Conservation (phyloP, 1,284 basidiomycete genomes). For the Malassezia yamatoensis region DNA sequence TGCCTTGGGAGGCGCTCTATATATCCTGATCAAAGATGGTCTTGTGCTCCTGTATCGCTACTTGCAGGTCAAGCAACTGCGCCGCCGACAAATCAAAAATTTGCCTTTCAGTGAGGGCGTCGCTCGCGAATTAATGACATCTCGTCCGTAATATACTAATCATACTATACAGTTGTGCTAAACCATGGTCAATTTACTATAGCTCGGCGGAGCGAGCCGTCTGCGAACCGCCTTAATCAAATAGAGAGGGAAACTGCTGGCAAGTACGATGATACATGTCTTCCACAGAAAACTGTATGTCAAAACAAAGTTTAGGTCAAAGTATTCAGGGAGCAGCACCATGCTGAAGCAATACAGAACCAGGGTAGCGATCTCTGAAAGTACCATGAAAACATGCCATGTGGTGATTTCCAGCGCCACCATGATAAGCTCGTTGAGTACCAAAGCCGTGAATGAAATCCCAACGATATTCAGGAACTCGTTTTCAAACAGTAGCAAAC, state of each 20-base stretch:
- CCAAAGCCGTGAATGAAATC: slow-evolving; percentile 91
- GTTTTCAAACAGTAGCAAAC: slow-evolving; percentile 86
- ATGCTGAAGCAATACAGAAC: slow-evolving; percentile 84
- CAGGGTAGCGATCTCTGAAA: slow-evolving; percentile 80
- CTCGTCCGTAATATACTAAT: neutral
- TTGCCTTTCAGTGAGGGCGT: slow-evolving; percentile 30
- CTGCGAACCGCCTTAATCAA: slow-evolving; percentile 77
- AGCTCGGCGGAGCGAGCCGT: slow-evolving; percentile 81
- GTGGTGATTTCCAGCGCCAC: slow-evolving; percentile 94
- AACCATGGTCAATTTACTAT: slow-evolving; percentile 60
- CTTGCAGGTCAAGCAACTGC: slow-evolving; percentile 24
- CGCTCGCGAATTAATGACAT: slow-evolving; percentile 18
- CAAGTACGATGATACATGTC: slow-evolving; percentile 71
- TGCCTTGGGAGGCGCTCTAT: slow-evolving; percentile 32
- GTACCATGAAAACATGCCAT: slow-evolving; percentile 94
- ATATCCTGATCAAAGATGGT: slow-evolving; percentile 32
- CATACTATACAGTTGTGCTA: slow-evolving; percentile 10
- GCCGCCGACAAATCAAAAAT: slow-evolving; percentile 25
- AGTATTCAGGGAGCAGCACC: slow-evolving; percentile 87
- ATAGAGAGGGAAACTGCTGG: slow-evolving; percentile 78
- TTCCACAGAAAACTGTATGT: slow-evolving; percentile 86
- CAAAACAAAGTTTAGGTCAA: slow-evolving; percentile 86
- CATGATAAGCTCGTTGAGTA: slow-evolving; percentile 98
- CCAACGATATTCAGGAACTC: slow-evolving; percentile 97
- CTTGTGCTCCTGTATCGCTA: slow-evolving; percentile 27